A percentile compares a stretch with the other conserved stretches of the same genome.
Conservation (phyloP, 2,329 filamentous ascomycete species). For the Trichoderma atroviride region DNA sequence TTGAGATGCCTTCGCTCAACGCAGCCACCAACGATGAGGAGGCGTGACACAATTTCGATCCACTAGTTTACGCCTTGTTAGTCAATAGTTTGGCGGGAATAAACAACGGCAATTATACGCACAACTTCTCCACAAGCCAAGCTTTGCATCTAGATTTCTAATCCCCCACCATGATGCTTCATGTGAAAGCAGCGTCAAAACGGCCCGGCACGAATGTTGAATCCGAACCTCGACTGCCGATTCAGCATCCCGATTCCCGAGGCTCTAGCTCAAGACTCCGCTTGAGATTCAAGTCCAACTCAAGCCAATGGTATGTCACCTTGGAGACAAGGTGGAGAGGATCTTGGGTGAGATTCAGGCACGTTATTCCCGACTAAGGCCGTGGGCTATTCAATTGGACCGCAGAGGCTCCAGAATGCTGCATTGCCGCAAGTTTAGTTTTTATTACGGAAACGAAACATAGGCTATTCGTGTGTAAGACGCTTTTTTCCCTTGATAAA, state of each 20-base stretch:
- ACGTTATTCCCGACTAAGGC: constrained; percentile 22
- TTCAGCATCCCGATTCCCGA: constrained; percentile 2
- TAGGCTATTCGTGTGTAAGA: neutral
- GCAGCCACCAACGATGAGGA: neutral
- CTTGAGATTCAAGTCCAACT: neutral
- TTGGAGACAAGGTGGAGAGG: neutral
- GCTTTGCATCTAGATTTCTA: constrained; percentile 18
- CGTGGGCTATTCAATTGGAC: constrained; percentile 16
- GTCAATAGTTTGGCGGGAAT: constrained; percentile 21
- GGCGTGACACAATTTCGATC: neutral
- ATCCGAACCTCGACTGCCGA: neutral
- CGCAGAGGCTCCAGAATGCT: constrained; percentile 1
- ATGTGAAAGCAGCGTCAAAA: neutral
- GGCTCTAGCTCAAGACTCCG: constrained; percentile 1
- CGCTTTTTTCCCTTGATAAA: neutral
- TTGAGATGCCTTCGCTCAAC: neutral
- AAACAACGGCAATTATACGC: constrained; percentile 7
- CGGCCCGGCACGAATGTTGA: neutral
- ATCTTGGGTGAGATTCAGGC: constrained; percentile 20
- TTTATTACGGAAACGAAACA: constrained; percentile 8
- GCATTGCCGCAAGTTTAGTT: neutral
- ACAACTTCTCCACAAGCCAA: constrained; percentile 6
- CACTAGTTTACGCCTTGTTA: neutral
- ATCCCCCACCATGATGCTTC: neutral
- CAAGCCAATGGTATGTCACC: neutral